phyloP scores from a whole-genome alignment of 257 asterid genomes.

The Cynanchum wilfordii region DNA sequence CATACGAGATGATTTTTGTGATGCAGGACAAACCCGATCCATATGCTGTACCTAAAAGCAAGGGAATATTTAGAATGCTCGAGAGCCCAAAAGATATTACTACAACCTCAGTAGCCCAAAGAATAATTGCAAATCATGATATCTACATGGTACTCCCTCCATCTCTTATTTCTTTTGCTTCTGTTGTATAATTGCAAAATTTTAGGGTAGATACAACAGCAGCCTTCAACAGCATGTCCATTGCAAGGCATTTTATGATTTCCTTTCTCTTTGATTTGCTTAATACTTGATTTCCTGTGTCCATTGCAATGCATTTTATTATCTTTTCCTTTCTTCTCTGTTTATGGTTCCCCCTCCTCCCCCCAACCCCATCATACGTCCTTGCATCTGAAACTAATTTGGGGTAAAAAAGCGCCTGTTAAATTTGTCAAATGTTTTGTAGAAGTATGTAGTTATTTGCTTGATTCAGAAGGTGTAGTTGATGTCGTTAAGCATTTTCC shows the following conservation, averaged over 20 bases:
- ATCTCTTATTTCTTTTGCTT: background rate
- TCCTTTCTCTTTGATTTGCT: background rate
- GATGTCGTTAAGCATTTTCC: constrained; percentile 16
- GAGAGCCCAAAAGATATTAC: constrained; percentile 80
- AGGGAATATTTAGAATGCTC: constrained; percentile 67
- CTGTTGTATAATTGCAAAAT: background rate
- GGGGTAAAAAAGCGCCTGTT: background rate
- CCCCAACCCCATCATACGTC: background rate
- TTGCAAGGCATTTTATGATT: background rate
- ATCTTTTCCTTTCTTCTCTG: background rate
- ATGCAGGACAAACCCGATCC: constrained; percentile 72
- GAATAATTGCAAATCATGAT: constrained; percentile 84
- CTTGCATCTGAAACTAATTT: background rate
- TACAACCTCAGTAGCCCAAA: constrained; percentile 67
- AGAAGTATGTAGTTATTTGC: background rate
- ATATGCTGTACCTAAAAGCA: constrained; percentile 60
- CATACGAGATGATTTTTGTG: constrained; percentile 1
- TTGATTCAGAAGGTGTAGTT: background rate
- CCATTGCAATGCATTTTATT: background rate
- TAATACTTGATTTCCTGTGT: background rate
- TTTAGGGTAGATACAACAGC: background rate
- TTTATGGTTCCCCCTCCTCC: background rate
- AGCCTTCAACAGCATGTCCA: background rate
- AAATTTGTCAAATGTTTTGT: background rate
- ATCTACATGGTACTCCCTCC: constrained; percentile 51